phyloP scores from a whole-genome alignment of 2,329 filamentous ascomycete species.

The Microdochium nivale region DNA sequence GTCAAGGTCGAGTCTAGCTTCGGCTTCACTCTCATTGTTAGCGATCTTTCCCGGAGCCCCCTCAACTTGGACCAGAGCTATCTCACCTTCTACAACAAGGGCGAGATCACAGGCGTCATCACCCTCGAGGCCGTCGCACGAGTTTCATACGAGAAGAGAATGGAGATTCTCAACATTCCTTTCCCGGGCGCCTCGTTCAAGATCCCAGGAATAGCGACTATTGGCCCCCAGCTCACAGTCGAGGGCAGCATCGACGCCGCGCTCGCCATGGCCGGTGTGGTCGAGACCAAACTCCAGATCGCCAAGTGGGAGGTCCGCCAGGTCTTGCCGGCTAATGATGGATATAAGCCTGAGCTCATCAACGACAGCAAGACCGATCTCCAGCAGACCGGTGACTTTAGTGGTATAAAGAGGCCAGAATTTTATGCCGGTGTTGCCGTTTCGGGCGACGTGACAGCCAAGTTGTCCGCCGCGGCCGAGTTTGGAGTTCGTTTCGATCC shows the following conservation, averaged over 20 bases:
- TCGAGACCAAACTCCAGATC: slow-evolving; percentile 17
- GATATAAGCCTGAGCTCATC: slow-evolving; percentile 6
- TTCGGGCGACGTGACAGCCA: slow-evolving; percentile 7
- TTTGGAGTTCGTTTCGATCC: slow-evolving; percentile 13
- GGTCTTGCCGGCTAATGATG: slow-evolving; percentile 3
- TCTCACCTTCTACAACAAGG: slow-evolving; percentile 16
- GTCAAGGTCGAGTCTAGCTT: slow-evolving; percentile 15
- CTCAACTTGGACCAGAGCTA: slow-evolving; percentile 16
- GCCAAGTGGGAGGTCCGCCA: slow-evolving; percentile 15
- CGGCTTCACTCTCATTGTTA: slow-evolving; percentile 18
- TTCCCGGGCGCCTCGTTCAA: slow-evolving; percentile 18
- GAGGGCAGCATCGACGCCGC: slow-evolving; percentile 10
- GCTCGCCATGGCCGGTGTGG: slow-evolving; percentile 10
- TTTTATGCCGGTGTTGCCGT: slow-evolving; percentile 12
- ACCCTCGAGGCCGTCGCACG: slow-evolving; percentile 16
- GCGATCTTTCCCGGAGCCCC: slow-evolving; percentile 7
- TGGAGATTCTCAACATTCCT: slow-evolving; percentile 11
- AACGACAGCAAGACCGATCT: slow-evolving; percentile 6
- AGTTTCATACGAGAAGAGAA: slow-evolving; percentile 9
- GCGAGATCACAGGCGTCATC: slow-evolving; percentile 12
- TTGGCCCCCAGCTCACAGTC: slow-evolving; percentile 20
- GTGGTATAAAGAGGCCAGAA: slow-evolving; percentile 6
- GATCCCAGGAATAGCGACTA: slow-evolving; percentile 19
- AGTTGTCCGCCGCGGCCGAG: slow-evolving; percentile 9
- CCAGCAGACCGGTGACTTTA: slow-evolving; percentile 8